A percentile compares a stretch with the other conserved stretches of the same genome.
Evolutionary conservation across 768 basidiomycete genomes (phyloP).

Genomic region (Candolleomyces eurysporus): DNA sequence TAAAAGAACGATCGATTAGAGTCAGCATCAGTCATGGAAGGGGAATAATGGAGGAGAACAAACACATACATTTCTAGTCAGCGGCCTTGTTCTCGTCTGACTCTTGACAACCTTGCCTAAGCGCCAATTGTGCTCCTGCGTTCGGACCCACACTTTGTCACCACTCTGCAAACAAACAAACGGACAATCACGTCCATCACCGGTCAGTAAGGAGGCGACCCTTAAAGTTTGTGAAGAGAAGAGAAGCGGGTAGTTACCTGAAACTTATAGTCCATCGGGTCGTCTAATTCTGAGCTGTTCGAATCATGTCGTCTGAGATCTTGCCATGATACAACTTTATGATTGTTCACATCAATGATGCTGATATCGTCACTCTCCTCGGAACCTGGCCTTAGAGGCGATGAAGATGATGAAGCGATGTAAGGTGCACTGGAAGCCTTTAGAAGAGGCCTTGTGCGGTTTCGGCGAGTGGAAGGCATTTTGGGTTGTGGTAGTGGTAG

Average conservation of each 20-base stretch:
- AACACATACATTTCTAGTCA: constrained; percentile 4
- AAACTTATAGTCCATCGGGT: constrained; percentile 4
- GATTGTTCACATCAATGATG: background rate
- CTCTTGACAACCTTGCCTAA: constrained; percentile 5
- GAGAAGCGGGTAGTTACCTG: constrained; percentile 1
- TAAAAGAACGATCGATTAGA: background rate
- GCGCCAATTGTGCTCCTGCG: constrained; percentile 6
- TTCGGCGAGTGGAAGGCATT: constrained; percentile 3
- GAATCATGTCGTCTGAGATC: background rate
- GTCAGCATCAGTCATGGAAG: background rate
- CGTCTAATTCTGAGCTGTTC: constrained; percentile 4
- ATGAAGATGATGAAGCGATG: background rate
- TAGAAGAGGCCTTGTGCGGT: background rate
- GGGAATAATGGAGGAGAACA: background rate
- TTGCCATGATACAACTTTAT: background rate
- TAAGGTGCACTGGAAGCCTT: background rate
- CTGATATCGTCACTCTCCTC: constrained; percentile 1
- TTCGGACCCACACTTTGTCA: constrained; percentile 7
- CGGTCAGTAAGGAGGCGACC: background rate
- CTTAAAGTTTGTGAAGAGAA: background rate
- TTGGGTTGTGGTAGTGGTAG: too few relatives aligned
- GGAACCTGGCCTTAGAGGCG: constrained; percentile 1
- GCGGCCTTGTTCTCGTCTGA: background rate
- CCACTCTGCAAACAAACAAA: background rate
- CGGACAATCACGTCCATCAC: background rate